Evolutionary conservation across 148 eudicot species (phyloP).

Genomic region (Hydrangea macrophylla): DNA sequence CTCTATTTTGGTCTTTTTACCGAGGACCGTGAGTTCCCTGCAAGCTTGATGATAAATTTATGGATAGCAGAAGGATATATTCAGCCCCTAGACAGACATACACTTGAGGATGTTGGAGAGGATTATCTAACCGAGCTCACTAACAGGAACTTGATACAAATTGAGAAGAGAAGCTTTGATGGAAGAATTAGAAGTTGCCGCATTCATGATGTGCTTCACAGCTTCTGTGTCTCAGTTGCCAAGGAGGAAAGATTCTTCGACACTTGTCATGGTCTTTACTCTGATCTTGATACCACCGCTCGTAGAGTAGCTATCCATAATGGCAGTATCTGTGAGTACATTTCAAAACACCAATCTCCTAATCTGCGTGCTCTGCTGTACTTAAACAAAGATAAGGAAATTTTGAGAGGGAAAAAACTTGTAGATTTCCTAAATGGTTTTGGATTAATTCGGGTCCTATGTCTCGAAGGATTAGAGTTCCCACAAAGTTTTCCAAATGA

Average conservation of each 20-base stretch:
- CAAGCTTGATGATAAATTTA: too few species aligned
- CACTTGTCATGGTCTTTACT: neutral
- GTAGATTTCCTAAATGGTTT: neutral
- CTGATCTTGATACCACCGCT: neutral
- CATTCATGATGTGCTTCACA: too few species aligned
- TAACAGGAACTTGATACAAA: too few species aligned
- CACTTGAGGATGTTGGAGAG: too few species aligned
- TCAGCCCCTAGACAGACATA: too few species aligned
- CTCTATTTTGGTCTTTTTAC: too few species aligned
- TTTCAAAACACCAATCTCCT: neutral
- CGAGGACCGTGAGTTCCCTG: too few species aligned
- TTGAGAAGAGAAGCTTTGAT: too few species aligned
- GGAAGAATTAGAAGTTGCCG: too few species aligned
- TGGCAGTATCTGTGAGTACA: neutral
- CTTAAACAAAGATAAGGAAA: neutral
- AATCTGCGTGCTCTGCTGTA: neutral
- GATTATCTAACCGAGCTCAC: too few species aligned
- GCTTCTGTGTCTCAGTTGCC: too few species aligned
- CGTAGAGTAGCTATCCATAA: neutral
- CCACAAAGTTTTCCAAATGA: neutral
- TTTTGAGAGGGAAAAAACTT: neutral
- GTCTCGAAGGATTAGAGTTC: neutral
- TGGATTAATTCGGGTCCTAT: neutral
- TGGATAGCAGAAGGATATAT: too few species aligned
- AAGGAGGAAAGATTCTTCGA: neutral